Percentiles rank a stretch among this genome's conserved stretches.
phyloP scores from a whole-genome alignment of 139 green algal species.

The Nannochloris sp. region DNA sequence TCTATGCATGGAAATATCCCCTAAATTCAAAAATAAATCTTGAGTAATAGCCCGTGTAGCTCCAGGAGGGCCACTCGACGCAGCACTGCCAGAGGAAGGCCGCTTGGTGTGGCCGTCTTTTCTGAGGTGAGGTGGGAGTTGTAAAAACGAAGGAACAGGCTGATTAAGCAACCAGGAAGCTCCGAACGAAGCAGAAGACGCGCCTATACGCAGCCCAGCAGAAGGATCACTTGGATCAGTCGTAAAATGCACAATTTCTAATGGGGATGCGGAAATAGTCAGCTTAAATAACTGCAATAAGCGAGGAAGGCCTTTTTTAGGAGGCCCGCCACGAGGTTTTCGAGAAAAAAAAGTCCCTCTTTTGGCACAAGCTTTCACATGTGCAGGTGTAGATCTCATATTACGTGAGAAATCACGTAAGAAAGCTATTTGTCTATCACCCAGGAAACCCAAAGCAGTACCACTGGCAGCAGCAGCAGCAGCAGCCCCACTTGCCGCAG shows the following conservation, averaged over 20 bases:
- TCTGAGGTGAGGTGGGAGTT: constrained; percentile 4
- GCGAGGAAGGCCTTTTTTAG: constrained; percentile 20
- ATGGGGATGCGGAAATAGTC: constrained; percentile 3
- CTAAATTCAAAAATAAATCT: background rate
- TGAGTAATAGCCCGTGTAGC: background rate
- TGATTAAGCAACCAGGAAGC: constrained; percentile 29
- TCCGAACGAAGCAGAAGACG: background rate
- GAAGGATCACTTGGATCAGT: constrained; percentile 23
- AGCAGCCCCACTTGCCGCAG: background rate
- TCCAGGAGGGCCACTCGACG: background rate
- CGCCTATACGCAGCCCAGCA: constrained; percentile 18
- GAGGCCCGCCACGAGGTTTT: constrained; percentile 12
- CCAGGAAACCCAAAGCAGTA: constrained; percentile 25
- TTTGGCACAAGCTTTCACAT: constrained; percentile 26
- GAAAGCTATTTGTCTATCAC: constrained; percentile 39
- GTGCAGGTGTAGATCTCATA: constrained; percentile 2
- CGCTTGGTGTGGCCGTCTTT: background rate
- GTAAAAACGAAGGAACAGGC: constrained; percentile 14
- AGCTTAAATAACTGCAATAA: constrained; percentile 18
- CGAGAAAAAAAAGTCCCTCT: constrained; percentile 44
- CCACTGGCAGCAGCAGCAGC: background rate
- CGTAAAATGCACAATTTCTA: constrained; percentile 40
- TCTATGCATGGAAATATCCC: background rate
- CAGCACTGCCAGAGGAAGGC: background rate
- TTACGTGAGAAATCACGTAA: constrained; percentile 10